Conservation (phyloP, 257 asterid genomes). For the Primulina eburnea region DNA sequence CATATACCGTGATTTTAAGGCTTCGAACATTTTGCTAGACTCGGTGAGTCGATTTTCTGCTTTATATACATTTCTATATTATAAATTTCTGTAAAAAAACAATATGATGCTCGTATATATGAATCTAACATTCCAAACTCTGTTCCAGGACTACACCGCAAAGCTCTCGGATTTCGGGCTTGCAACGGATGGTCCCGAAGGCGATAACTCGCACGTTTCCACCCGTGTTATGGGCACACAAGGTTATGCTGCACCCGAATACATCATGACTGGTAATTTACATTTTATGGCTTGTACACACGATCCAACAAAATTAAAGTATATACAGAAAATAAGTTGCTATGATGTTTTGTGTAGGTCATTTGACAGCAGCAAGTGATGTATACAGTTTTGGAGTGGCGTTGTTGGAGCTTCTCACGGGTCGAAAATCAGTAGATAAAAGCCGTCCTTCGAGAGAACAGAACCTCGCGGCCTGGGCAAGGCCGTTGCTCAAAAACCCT, state of each 20-base stretch:
- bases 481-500: neutral
- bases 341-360: neutral
- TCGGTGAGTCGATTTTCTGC: neutral
- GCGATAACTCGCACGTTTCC: neutral
- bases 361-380: neutral
- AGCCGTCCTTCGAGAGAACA: neutral
- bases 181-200: neutral
- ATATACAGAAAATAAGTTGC: neutral
- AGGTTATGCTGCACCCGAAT: neutral
- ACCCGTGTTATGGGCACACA: slow-evolving; percentile 4
- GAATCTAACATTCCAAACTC: neutral
- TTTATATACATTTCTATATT: neutral
- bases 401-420: neutral
- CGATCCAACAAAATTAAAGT: too few species aligned
- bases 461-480: neutral
- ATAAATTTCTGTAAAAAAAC: too few species aligned
- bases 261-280: neutral
- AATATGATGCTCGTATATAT: neutral
- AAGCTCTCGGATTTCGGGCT: slow-evolving; percentile 4
- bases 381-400: neutral
- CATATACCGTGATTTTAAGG: neutral
- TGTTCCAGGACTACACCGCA: neutral
- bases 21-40: neutral
- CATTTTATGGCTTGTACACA: neutral
- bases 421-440: neutral